phyloP scores from a whole-genome alignment of 768 basidiomycete genomes.

The Termitomyces sp. region DNA sequence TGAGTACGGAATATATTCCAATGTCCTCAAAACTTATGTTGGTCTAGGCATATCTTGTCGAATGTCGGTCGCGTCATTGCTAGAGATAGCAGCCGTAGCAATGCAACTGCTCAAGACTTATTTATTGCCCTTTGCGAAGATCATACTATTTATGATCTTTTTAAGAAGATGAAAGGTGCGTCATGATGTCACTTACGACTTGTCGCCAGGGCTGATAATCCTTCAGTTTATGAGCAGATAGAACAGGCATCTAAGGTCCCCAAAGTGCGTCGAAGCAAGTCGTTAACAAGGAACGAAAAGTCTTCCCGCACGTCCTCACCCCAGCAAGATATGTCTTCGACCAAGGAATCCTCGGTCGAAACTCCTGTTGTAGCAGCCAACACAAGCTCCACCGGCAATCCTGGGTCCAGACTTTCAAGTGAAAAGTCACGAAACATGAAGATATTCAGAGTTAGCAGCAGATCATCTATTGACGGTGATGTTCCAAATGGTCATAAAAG shows the following conservation, averaged over 20 bases:
- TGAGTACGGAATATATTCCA: conserved; percentile 33
- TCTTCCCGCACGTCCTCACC: conserved; percentile 42
- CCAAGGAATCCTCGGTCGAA: conserved; percentile 34
- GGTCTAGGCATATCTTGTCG: conserved; percentile 68
- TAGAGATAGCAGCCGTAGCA: conserved; percentile 75
- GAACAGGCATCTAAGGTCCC: conserved; percentile 57
- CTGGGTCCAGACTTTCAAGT: conserved; percentile 47
- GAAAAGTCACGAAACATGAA: conserved; percentile 61
- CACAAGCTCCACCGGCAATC: conserved; percentile 11
- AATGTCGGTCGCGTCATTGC: conserved; percentile 82
- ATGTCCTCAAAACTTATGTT: conserved; percentile 1
- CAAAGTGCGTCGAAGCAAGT: conserved; percentile 62
- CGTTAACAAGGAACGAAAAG: conserved; percentile 52
- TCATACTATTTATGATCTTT: conserved; percentile 76
- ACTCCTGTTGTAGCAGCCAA: conserved; percentile 24
- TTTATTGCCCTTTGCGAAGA: conserved; percentile 90
- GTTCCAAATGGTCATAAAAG: conserved; percentile 45
- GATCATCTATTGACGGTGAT: conserved; percentile 34
- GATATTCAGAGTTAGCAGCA: conserved; percentile 40
- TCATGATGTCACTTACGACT: conserved; percentile 2
- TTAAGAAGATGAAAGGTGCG: conserved; percentile 83
- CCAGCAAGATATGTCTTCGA: conserved; percentile 32
- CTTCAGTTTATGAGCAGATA: conserved; percentile 72
- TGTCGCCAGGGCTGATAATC: background rate
- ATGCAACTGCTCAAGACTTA: conserved; percentile 74